Base-by-base conservation (phyloP, 2,329 filamentous ascomycete species). In the Hypoxylon sp. region DNA sequence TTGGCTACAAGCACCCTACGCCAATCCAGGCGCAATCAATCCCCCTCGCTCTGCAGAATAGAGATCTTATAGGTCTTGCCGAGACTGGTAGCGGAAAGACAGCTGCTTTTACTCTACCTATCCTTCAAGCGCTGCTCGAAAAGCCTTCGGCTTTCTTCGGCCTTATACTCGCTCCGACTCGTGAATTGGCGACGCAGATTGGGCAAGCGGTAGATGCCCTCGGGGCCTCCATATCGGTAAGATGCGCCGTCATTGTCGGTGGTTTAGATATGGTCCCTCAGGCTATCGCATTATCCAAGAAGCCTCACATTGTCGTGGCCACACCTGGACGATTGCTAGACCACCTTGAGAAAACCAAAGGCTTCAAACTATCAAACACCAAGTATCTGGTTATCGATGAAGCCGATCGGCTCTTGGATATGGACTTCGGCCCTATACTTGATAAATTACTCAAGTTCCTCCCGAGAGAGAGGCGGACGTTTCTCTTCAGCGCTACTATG, bases 41-140 rank as follows among this genome's bases (percentile, higher is more conserved):
- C 74, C 95, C 95, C 3, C 79, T 87, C 56, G 94, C 94, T 37
- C 85, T 98, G 3, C 82, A 92, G 75, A 90, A 92, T 57, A 89
- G 93, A 75, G 96, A 98, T 79, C 85, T 98, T 35, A 97, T 99
- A 73, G 96, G 94, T 46, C 86, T 98, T 56, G 96, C 96, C 32
- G 95, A 99, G 81, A 99, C 96, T 0, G 96, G 96, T 73, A 94
- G 91, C 77, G 96, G 96, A 81, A 99, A 98, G 84, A 98, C 96
- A 0, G 95, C 94, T 6, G 94, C 96, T 0, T 99, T 98, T 79
- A 94, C 93, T 0, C 84, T 99, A 2, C 96, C 96, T 0, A 97
- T 99, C 42, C 87, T 99, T 2, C 94, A 98, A 79, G 90, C 92
- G 2, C 88, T 99, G 1, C 92, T 98, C 82, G 92, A 96, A 62